phyloP scores from a whole-genome alignment of 306 rosid species.

The Begonia peltatifolia region DNA sequence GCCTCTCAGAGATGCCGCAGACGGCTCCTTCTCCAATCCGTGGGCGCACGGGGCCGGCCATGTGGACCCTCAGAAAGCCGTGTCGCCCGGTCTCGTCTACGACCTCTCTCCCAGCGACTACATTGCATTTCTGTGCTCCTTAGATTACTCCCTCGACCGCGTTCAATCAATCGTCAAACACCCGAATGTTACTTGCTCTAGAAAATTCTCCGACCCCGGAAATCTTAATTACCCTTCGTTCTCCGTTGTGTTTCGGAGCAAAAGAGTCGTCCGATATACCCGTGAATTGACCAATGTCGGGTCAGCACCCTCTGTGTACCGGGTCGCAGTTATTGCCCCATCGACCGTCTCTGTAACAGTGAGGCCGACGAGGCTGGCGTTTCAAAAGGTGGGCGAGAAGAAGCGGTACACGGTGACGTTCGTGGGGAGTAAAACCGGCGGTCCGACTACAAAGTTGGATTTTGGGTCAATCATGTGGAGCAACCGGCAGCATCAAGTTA shows the following conservation, averaged over 20 bases:
- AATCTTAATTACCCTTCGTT: constrained; percentile 82
- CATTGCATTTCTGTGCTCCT: constrained; percentile 57
- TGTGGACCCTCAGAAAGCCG: constrained; percentile 64
- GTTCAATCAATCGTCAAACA: constrained; percentile 46
- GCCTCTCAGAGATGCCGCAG: constrained; percentile 53
- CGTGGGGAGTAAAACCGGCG: constrained; percentile 24
- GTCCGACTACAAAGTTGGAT: constrained; percentile 15
- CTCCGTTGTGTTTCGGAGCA: constrained; percentile 50
- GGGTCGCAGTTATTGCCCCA: constrained; percentile 34
- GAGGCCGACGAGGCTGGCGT: constrained; percentile 51
- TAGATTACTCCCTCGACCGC: constrained; percentile 38
- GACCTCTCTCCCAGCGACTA: constrained; percentile 44
- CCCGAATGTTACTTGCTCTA: constrained; percentile 32
- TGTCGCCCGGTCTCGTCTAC: constrained; percentile 75
- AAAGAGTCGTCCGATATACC: constrained; percentile 57
- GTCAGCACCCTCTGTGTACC: constrained; percentile 32
- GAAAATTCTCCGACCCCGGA: constrained; percentile 50
- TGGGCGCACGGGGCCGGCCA: constrained; percentile 88
- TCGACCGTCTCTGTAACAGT: constrained; percentile 30
- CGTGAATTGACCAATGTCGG: constrained; percentile 68
- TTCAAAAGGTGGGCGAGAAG: constrained; percentile 44
- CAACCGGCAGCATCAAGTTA: constrained; percentile 46
- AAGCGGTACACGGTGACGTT: constrained; percentile 58
- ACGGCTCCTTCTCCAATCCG: constrained; percentile 40
- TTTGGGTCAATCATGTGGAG: constrained; percentile 74